Evolutionary conservation across 257 asterid genomes (phyloP), one percentile per base, ranked within the genome.

Genomic region (Cynanchum wilfordii): DNA sequence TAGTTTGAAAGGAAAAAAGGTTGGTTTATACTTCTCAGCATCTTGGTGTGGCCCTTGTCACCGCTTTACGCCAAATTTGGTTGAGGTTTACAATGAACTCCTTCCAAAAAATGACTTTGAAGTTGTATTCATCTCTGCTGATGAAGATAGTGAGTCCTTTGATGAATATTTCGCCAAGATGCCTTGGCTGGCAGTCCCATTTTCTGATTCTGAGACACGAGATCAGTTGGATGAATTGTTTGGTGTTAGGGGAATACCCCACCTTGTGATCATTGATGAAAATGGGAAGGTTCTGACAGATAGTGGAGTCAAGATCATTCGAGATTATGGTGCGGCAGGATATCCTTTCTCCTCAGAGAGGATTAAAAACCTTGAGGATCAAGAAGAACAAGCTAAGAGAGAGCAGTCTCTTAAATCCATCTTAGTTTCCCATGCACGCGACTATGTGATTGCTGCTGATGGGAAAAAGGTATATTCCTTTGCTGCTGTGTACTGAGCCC

Each of bases 31-130:
- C 76, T 94, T 94, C 87, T 91, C 99, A 3, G 97, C 97, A 54
- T 88, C 99, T 44, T 94, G 97, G 98, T 94, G 99, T 51, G 97
- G 97, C 27, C 97, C 98, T 0, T 94, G 99, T 82, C 93, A 65
- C 22, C 80, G 77, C 0, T 91, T 91, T 77, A 91, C 99, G 42
- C 98, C 97, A 0, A 80, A 51, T 2, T 83, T 91, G 75, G 85
- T 83, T 24, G 91, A 88, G 78, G 90, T 73, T 69, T 94, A 91
- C 83, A 82, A 85, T 58, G 89, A 84, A 59, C 87, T 94, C 80
- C 78, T 63, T 50, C 78, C 92, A 3, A 75, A 50, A 66, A 80
- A 80, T 68, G 78, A 83, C 40, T 84, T 94, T 66, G 99, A 91
- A 87, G 68, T 88, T 42, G 91, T 94, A 17, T 94, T 89, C 65